These are phyloP conservation scores for Globisporangium mamillatum DNA, from an alignment of 352 stramenopile genomes.

Conservation along the genomic window DNA sequence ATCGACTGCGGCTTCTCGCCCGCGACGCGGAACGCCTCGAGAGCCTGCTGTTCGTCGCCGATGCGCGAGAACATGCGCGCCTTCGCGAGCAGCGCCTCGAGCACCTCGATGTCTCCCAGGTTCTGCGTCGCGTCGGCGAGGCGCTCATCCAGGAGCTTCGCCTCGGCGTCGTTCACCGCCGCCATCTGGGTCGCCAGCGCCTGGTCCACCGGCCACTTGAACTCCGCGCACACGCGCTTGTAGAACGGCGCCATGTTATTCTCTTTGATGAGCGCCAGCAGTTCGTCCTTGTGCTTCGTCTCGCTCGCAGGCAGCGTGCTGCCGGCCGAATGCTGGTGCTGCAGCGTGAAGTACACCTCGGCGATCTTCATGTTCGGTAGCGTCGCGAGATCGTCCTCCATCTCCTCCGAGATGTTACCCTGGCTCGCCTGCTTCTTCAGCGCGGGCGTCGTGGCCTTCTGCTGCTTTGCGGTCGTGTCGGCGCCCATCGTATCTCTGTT, in stretches of 20 bases:
- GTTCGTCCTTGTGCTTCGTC: conserved; percentile 37
- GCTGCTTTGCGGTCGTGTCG: background rate
- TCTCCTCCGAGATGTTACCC: conserved; percentile 86
- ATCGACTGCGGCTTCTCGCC: conserved; percentile 94
- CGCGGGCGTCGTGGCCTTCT: conserved; percentile 8
- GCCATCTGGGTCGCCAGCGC: conserved; percentile 59
- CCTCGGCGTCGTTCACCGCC: conserved; percentile 57
- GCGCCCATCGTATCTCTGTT: conserved; percentile 1
- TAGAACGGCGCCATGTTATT: conserved; percentile 84
- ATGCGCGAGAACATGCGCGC: conserved; percentile 94
- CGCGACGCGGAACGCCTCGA: conserved; percentile 90
- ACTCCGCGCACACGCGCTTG: conserved; percentile 60
- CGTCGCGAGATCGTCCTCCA: conserved; percentile 76
- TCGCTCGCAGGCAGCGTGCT: conserved; percentile 38
- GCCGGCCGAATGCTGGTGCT: conserved; percentile 51
- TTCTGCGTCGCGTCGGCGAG: conserved; percentile 94
- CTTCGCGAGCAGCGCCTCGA: conserved; percentile 92
- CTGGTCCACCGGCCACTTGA: conserved; percentile 61
- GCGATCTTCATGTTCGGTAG: conserved; percentile 78
- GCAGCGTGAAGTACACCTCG: conserved; percentile 74
- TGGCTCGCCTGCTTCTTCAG: conserved; percentile 74
- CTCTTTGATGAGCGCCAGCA: conserved; percentile 62
- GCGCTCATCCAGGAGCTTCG: conserved; percentile 82
- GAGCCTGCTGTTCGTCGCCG: conserved; percentile 88
- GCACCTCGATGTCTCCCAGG: conserved; percentile 96